A percentile compares a stretch with the other conserved stretches of the same genome.
These are phyloP conservation scores for Areca catechu DNA, from an alignment of 176 grass and related monocot species.

Conservation along the genomic window DNA sequence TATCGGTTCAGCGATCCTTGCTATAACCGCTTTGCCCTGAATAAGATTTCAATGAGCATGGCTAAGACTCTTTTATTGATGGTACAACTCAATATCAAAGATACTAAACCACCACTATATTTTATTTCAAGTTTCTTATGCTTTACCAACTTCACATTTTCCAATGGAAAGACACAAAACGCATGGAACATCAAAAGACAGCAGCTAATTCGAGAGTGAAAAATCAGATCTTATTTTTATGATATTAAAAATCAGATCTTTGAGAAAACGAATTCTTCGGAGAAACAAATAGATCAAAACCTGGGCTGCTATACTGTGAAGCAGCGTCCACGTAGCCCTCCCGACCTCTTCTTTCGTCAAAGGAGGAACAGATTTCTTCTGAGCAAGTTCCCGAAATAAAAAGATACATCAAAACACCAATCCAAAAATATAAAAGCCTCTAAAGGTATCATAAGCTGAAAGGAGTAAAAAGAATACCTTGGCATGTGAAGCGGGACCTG, in stretches of 20 bases:
- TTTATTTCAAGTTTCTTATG: no score
- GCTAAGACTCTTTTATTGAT: no score
- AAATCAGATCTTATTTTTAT: not conserved
- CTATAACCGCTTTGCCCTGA: no score
- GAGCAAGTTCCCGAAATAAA: constrained; percentile 29
- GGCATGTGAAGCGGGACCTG: not conserved
- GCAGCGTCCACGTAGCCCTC: constrained; percentile 83
- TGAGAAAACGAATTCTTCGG: constrained; percentile 2
- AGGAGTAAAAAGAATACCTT: constrained; percentile 11
- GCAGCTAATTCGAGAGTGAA: no score
- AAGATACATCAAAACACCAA: not conserved
- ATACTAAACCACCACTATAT: no score
- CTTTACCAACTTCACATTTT: no score
- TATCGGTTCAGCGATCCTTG: no score
- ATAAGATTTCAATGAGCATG: no score
- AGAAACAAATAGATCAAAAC: constrained; percentile 49
- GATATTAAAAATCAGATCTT: not conserved
- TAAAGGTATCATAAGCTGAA: not conserved
- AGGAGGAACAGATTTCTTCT: constrained; percentile 44
- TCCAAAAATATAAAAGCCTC: not conserved
- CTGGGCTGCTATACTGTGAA: constrained; percentile 75
- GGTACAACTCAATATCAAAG: no score
- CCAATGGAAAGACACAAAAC: no score
- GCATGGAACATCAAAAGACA: no score
- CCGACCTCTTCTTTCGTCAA: constrained; percentile 88